These are phyloP conservation scores for Fraxinus angustifolia DNA, from an alignment of 305 asterid genomes.

Conservation along the genomic window DNA sequence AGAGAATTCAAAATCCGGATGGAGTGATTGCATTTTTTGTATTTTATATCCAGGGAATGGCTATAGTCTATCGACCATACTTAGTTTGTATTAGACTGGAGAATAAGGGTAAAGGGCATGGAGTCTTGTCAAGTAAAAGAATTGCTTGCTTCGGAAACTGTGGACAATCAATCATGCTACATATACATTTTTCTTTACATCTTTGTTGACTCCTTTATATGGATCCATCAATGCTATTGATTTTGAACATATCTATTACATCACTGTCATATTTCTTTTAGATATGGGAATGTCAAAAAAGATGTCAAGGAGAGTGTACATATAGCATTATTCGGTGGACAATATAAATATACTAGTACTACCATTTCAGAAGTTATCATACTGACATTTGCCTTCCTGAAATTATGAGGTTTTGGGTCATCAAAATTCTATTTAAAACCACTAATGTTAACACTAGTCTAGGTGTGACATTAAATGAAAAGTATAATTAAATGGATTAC, in stretches of 20 bases:
- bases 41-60: not conserved
- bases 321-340: too few relatives aligned
- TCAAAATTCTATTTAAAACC: not conserved
- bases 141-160: not conserved
- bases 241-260: too few relatives aligned
- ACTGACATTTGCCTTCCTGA: not conserved
- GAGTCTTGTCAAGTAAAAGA: not conserved
- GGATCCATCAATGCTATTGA: too few relatives aligned
- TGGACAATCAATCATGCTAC: not conserved
- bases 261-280: too few relatives aligned
- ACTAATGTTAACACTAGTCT: too few relatives aligned
- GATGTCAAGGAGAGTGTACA: too few relatives aligned
- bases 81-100: not conserved
- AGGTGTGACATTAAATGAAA: too few relatives aligned
- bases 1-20: not conserved
- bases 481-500: not conserved
- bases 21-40: not conserved
- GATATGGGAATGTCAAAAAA: too few relatives aligned
- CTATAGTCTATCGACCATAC: not conserved
- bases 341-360: not conserved
- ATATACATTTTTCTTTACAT: too few relatives aligned
- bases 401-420: not conserved
- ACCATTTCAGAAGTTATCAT: too few relatives aligned
- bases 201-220: too few relatives aligned
- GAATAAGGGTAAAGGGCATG: not conserved